phyloP scores from a whole-genome alignment of 2,329 filamentous ascomycete genomes.

The Thielaviopsis ethacetica region DNA sequence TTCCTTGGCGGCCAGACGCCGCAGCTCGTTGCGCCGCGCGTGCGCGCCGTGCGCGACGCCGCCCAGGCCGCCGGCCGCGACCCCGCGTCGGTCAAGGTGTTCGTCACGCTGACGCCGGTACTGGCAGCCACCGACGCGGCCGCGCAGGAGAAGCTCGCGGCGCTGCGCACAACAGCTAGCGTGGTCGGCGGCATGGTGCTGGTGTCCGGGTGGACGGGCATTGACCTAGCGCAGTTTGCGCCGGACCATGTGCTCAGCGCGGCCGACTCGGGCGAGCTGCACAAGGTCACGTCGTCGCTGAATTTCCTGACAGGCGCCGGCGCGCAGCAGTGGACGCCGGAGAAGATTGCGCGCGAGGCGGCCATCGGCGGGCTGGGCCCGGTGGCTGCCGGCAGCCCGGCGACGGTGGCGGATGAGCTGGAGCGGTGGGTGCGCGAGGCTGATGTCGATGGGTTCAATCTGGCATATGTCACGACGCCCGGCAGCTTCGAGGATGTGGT shows the following conservation, averaged over 20 bases:
- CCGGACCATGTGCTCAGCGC: slow-evolving; percentile 40
- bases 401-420: slow-evolving; percentile 28
- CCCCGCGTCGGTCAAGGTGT: slow-evolving; percentile 39
- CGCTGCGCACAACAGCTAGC: slow-evolving; percentile 34
- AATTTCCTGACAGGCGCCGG: slow-evolving; percentile 29
- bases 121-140: slow-evolving; percentile 34
- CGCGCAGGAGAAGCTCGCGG: slow-evolving; percentile 33
- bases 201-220: slow-evolving; percentile 42
- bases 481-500: slow-evolving; percentile 21
- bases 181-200: slow-evolving; percentile 37
- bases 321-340: slow-evolving; percentile 28
- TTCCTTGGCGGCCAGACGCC: slow-evolving; percentile 41
- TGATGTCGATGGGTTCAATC: slow-evolving; percentile 26
- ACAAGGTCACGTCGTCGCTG: slow-evolving; percentile 32
- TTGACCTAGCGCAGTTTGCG: slow-evolving; percentile 40
- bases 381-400: slow-evolving; percentile 22
- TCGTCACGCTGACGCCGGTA: slow-evolving; percentile 33
- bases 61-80: slow-evolving; percentile 36
- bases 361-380: slow-evolving; percentile 25
- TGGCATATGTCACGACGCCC: slow-evolving; percentile 27
- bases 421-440: slow-evolving; percentile 28
- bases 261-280: slow-evolving; percentile 35
- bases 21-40: slow-evolving; percentile 29
- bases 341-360: slow-evolving; percentile 24
- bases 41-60: slow-evolving; percentile 34